Evolutionary conservation across 495 filamentous ascomycete species (phyloP), one percentile per base, ranked within the genome.

Genomic region (Cryomyces minteri): DNA sequence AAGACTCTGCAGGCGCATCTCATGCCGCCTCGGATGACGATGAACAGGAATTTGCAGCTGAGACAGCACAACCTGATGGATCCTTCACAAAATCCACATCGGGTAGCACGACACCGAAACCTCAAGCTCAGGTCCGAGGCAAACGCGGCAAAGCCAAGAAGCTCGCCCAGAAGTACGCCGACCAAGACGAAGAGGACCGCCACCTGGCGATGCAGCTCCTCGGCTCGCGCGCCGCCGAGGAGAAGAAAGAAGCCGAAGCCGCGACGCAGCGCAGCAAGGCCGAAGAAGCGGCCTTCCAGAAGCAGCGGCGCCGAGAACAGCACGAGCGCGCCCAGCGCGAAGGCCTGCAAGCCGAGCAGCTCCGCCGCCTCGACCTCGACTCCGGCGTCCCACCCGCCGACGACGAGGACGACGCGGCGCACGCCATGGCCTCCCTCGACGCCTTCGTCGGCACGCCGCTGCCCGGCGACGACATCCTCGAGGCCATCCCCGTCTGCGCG

Each of bases 131-230:
- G 6, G 52, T 81, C 36, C 84, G 88, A 29, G 90, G 87, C 34
- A 88, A 93, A 61, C 77, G 73, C 46, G 71, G 68, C 39, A 98
- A 94, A 57, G 74, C 76, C 33, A 40, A 90, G 66, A 94, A 92
- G 55, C 74, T 82, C 0, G 84, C 85, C 29, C 63, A 72, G 40
- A 96, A 95, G 63, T 98, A 98, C 60, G 86, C 84, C 32, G 70
- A 92, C 54, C 90, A 98, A 69, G 87, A 94, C 54, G 87, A 92
- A 12, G 87, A 90, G 56, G 90, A 98, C 51, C 82, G 87, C 37
- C 74, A 71, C 32, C 69, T 88, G 1, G 86, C 87, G 45, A 77
- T 94, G 56, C 72, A 74, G 11, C 68, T 95, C 11, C 76, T 94
- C 8, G 90, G 90, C 37, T 77, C 82, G 9, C 66, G 76, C 44